Base-by-base conservation (phyloP, 768 basidiomycete species). In the Suillus subalutaceus region DNA sequence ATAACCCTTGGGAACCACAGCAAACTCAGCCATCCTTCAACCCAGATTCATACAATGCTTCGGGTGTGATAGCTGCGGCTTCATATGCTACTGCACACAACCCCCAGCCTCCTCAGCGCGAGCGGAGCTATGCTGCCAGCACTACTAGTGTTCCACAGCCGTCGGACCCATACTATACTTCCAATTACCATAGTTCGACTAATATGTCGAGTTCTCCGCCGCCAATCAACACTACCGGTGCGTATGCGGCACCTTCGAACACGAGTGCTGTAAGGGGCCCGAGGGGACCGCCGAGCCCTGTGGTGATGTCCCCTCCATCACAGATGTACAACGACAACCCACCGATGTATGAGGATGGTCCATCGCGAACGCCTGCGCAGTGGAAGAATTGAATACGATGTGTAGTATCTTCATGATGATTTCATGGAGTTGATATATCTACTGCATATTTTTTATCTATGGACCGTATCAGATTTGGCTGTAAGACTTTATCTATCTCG, bases 341-440 rank as follows among this genome's bases (percentile, higher is more conserved):
- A 16, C 91, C 91, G 37, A 80, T 77, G 62, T 93, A 93, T 72
- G 90, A 92, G 35, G 79, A 80, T 18, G 86, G 85, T 23, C 72
- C 79, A 32, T 78, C 85, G 26, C 80, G 80, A 64, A 70, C 81
- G 37, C 78, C 83, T 55, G 87, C 85, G 26, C 81, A 82, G 62
- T 89, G 88, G 88, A 82, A 72, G 40, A 50, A 56, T 23, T 77
- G 67, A 75, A 44, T 44, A 8, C 61, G 41, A 20, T n/a, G n/a
- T 20, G 1, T 23, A 4, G 6, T 26, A 44, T 35, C 40, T 46
- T 18, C 37, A 46, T 32, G 52, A 43, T 52, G 53, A 53, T 37
- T 5, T 30, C n/a, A 32, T 64, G n/a, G 37, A 26, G 38, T 41
- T 60, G 16, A 32, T 32, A 53, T 53, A 41, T 30, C 18, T 59